Conservation (phyloP, 1,139 yeast genomes). For the Geotrichum fermentans region DNA sequence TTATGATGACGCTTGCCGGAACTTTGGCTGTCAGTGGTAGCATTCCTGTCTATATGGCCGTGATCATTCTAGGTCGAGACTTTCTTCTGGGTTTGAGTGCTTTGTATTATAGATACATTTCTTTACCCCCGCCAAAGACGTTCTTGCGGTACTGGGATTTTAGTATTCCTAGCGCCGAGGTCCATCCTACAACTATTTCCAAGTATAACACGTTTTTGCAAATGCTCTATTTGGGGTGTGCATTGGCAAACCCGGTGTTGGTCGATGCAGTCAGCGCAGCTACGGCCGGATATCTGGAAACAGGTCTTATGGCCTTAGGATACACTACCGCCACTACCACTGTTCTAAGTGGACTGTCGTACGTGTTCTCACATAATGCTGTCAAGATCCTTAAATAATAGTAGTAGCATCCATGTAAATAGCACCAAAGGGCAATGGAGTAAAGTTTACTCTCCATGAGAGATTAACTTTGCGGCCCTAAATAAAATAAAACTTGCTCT, state of each 20-base stretch:
- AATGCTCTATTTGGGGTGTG: constrained; percentile 79
- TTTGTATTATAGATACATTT: constrained; percentile 61
- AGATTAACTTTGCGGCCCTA: background rate
- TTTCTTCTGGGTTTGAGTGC: constrained; percentile 71
- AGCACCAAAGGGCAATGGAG: too few species aligned
- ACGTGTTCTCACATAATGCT: constrained; percentile 63
- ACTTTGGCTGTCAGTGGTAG: constrained; percentile 66
- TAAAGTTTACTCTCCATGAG: background rate
- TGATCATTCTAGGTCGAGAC: constrained; percentile 80
- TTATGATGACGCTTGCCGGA: constrained; percentile 81
- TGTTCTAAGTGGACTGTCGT: constrained; percentile 69
- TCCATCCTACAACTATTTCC: constrained; percentile 82
- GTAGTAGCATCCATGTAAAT: too few species aligned
- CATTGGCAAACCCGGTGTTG: constrained; percentile 61
- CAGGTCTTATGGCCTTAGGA: constrained; percentile 18
- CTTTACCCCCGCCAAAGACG: constrained; percentile 75
- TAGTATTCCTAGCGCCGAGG: constrained; percentile 77
- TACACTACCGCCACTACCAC: constrained; percentile 74
- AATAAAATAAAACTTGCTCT: background rate
- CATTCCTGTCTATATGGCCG: constrained; percentile 58
- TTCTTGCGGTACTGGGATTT: constrained; percentile 69
- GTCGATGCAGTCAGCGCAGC: constrained; percentile 29
- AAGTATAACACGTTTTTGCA: constrained; percentile 88
- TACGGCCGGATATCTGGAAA: constrained; percentile 18
- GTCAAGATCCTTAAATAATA: constrained; percentile 44